phyloP scores from a whole-genome alignment of 176 grass and related monocot species.

The Oryza meridionalis region DNA sequence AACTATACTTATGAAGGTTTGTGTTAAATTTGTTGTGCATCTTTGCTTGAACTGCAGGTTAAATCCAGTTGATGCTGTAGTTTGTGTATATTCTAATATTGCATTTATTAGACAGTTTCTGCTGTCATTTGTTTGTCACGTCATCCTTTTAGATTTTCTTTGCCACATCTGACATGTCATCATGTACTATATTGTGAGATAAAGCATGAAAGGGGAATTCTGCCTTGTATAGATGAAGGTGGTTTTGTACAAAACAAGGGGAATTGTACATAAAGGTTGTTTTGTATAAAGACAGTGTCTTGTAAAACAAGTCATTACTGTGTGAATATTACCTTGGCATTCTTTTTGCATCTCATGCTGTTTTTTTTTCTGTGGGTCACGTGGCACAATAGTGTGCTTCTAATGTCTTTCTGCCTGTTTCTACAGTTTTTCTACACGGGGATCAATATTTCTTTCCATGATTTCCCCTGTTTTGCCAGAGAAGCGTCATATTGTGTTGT shows the following conservation, averaged over 20 bases:
- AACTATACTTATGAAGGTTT: background rate
- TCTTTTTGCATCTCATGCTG: background rate
- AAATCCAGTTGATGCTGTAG: background rate
- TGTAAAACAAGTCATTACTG: background rate
- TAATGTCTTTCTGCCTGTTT: constrained; percentile 14
- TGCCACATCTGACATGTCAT: background rate
- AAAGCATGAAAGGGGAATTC: background rate
- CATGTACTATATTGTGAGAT: background rate
- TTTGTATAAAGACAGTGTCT: background rate
- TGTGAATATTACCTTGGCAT: background rate
- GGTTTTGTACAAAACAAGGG: background rate
- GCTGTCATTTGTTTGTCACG: background rate
- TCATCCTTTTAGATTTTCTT: background rate
- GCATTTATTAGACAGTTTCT: background rate
- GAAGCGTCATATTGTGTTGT: no score
- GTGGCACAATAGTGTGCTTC: background rate
- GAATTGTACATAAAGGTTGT: background rate
- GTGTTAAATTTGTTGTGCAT: constrained; percentile 9
- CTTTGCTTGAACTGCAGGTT: background rate
- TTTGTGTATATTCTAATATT: constrained; percentile 3
- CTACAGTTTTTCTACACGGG: background rate
- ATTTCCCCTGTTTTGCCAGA: no score
- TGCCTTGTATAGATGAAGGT: background rate
- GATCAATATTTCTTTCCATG: no score
- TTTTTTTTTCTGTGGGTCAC: background rate